Conservation (phyloP, 1,284 basidiomycete species). For the Rhizoctonia solani region DNA sequence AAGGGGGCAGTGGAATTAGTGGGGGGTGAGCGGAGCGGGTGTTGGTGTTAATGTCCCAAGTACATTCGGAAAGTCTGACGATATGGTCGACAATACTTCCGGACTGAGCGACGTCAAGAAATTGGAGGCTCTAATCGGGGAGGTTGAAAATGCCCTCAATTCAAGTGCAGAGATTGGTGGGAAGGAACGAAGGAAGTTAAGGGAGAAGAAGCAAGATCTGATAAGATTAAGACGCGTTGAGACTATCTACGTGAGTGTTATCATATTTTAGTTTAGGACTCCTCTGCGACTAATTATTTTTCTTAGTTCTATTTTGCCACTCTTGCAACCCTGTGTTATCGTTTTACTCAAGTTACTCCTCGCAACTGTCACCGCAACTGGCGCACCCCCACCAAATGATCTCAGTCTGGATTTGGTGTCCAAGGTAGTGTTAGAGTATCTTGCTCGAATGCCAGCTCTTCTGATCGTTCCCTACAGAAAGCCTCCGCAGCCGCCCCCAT, state of each 20-base stretch:
- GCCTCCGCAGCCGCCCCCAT: slow-evolving; percentile 68
- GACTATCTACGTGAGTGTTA: slow-evolving; percentile 78
- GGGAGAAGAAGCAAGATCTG: slow-evolving; percentile 74
- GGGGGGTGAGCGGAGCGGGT: slow-evolving; percentile 27
- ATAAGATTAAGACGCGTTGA: slow-evolving; percentile 86
- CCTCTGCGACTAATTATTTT: slow-evolving; percentile 34
- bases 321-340: slow-evolving; percentile 83
- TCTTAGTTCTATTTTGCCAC: slow-evolving; percentile 66
- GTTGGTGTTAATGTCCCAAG: slow-evolving; percentile 13
- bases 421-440: slow-evolving; percentile 57
- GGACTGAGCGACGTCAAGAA: slow-evolving; percentile 62
- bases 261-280: not conserved
- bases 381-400: slow-evolving; percentile 17
- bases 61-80: slow-evolving; percentile 46
- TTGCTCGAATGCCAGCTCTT: too few species aligned
- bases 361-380: slow-evolving; percentile 83
- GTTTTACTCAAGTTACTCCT: slow-evolving; percentile 87
- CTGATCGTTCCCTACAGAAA: slow-evolving; percentile 50
- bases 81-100: slow-evolving; percentile 43
- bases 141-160: slow-evolving; percentile 63
- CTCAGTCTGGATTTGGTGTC: slow-evolving; percentile 49
- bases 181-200: slow-evolving; percentile 65
- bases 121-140: slow-evolving; percentile 70
- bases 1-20: slow-evolving; percentile 42
- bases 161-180: slow-evolving; percentile 51